Evolutionary conservation across 1,284 basidiomycete species (phyloP), one percentile per base, ranked within the genome.

Genomic region (Melampsora larici-populina): DNA sequence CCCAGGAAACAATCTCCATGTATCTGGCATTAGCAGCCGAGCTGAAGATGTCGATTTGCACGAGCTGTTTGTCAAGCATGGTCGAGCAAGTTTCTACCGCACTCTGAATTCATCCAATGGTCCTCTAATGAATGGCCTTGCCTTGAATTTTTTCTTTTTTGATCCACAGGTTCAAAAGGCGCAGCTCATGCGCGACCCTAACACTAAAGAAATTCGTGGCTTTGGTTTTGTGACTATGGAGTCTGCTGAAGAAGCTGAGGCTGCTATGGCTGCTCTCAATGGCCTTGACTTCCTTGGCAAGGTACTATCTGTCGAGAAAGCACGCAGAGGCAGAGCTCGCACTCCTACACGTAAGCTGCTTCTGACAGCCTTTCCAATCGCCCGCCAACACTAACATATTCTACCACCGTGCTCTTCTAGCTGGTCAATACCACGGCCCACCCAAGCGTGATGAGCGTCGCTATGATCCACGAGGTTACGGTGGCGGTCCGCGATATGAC

Each of bases 141-240:
- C n/a, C 33, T 6, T 26, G 11, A 24, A 58, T 79, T 49, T 71
- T 60, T 17, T 18, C 13, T 46, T 24, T 36, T n/a, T 24, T 18
- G 18, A 7, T 70, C 15, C 17, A 24, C 80, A 87, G 86, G 83
- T 87, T 64, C 79, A 84, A 79, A 87, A 97, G 85, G 92, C 91
- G 60, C 91, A 93, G 78, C 90, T 98, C 85, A 97, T 97, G 93
- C 91, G 91, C 82, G 95, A 99, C 86, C 95, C 96, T 33, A 95
- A 97, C 86, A 90, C 91, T 79, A 90, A 92, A 82, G 95, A 97
- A 83, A 94, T 94, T 77, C 92, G 95, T 82, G 96, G 95, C 51
- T 98, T 99, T 82, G 95, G 93, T 63, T 98, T 99, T 85, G 96
- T 99, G 82, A 97, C 93, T 78, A 94, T 96, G 90, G 92, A 93